Evolutionary conservation across 768 basidiomycete genomes (phyloP), one percentile per base, ranked within the genome.

Genomic region (Xerocomellus amylosporus): DNA sequence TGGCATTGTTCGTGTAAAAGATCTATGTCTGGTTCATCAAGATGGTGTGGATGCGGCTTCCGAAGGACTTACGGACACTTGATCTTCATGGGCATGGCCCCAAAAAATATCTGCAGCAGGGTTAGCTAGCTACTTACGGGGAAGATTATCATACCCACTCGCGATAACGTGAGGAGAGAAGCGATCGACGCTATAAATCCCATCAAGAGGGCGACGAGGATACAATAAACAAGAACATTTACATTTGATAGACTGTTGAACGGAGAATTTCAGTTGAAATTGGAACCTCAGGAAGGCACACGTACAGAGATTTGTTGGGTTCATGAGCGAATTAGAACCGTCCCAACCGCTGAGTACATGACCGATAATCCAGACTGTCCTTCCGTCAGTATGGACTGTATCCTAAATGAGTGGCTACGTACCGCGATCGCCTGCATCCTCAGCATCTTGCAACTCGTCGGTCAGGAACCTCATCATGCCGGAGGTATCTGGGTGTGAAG

Each of bases 381-480:
- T 53, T 55, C 31, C 26, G 36, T 61, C 38, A 72, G 42, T n/a
- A 43, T n/a, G 52, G 37, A 22, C 17, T 37, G 49, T 22, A 31
- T 40, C 30, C 7, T 49, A 42, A 7, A 33, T 36, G 22, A 34
- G 17, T 28, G 6, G 10, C 17, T 24, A 63, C 74, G n/a, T 56
- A 83, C 87, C 87, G 62, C 85, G 75, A 50, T 90, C 87, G 8
- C 87, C 84, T 20, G 77, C 76, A 63, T 91, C 88, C 69, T 91
- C 89, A 8, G 88, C 88, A 49, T 76, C 84, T 67, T 91, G 88
- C 14, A 90, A 72, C 65, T 90, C 87, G 55, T 88, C 84, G 7
- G 88, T 90, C 58, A 91, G 62, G 71, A 88, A 90, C 36, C 86
- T 77, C 60, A 90, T 73, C 83, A 90, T 87, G 20, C 88, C 88